phyloP scores from a whole-genome alignment of 768 basidiomycete species.

The Suillus placidus region DNA sequence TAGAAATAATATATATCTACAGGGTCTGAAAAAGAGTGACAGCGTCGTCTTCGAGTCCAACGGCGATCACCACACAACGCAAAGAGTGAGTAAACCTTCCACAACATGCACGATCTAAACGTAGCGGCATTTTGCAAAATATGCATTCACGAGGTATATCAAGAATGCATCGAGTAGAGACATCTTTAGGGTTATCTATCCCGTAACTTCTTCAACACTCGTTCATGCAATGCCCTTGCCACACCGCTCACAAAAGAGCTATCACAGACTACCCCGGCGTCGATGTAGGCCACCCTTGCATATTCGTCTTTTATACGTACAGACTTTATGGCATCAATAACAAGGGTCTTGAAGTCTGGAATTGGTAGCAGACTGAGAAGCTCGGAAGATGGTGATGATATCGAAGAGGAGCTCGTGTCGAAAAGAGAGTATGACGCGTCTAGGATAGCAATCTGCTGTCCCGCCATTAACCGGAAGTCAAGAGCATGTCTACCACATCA shows the following conservation, averaged over 20 bases:
- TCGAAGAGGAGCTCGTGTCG: constrained; percentile 3
- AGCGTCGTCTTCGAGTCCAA: too few relatives aligned
- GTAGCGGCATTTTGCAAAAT: neutral
- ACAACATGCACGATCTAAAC: neutral
- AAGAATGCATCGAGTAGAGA: neutral
- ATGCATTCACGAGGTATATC: neutral
- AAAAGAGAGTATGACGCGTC: constrained; percentile 72
- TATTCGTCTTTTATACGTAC: constrained; percentile 20
- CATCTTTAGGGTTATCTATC: constrained; percentile 18
- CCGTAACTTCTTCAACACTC: constrained; percentile 39
- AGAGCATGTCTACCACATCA: constrained; percentile 61
- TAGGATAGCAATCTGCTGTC: constrained; percentile 67
- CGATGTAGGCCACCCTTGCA: constrained; percentile 56
- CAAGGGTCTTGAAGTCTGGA: constrained; percentile 55
- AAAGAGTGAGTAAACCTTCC: too few relatives aligned
- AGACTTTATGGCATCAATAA: constrained; percentile 47
- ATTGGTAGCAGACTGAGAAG: constrained; percentile 57
- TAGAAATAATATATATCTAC: neutral
- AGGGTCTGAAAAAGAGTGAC: too few relatives aligned
- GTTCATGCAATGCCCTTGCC: constrained; percentile 51
- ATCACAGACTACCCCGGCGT: constrained; percentile 67
- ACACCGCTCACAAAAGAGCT: constrained; percentile 48
- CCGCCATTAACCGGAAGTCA: constrained; percentile 76
- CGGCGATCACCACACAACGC: too few relatives aligned
- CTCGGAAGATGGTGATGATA: constrained; percentile 7